Percentiles rank a stretch among this genome's conserved stretches.
Evolutionary conservation across 208 protist genomes (phyloP).

Genomic region (Trypanosoma platydactyli): DNA sequence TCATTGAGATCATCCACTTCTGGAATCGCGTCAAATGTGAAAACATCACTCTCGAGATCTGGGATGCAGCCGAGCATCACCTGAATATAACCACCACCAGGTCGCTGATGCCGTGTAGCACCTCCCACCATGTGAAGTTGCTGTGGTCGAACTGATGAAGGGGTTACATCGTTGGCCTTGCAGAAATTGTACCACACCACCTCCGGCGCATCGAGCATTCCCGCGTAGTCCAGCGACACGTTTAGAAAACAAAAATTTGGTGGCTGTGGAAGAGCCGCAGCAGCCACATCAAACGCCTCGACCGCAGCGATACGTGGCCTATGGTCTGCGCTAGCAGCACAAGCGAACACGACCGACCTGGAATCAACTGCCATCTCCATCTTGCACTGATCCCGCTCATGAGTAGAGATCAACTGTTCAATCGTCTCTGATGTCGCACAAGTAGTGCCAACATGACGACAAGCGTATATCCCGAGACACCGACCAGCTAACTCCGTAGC

Average conservation of each 20-base stretch:
- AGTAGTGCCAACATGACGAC: constrained; percentile 7
- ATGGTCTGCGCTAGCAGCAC: constrained; percentile 74
- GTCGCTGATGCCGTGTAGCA: constrained; percentile 72
- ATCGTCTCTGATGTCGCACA: constrained; percentile 43
- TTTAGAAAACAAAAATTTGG: constrained; percentile 88
- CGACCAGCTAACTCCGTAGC: neutral
- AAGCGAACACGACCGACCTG: constrained; percentile 73
- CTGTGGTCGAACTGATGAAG: constrained; percentile 65
- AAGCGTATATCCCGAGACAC: neutral
- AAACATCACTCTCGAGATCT: constrained; percentile 70
- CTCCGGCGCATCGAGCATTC: constrained; percentile 82
- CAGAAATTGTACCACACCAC: constrained; percentile 89
- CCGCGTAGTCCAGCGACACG: constrained; percentile 73
- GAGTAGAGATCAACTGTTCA: constrained; percentile 47
- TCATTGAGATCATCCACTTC: constrained; percentile 57
- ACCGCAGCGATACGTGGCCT: constrained; percentile 78
- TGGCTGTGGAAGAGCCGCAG: constrained; percentile 65
- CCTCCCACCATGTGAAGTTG: constrained; percentile 80
- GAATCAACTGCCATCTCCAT: constrained; percentile 63
- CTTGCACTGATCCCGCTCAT: constrained; percentile 51
- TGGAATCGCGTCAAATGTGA: constrained; percentile 83
- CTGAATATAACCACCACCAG: constrained; percentile 83
- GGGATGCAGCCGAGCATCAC: constrained; percentile 80
- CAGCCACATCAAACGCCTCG: constrained; percentile 85
- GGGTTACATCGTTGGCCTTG: constrained; percentile 59